Evolutionary conservation across 2,329 filamentous ascomycete genomes (phyloP), one percentile per base, ranked within the genome.

Genomic region (Penicillium sp.): DNA sequence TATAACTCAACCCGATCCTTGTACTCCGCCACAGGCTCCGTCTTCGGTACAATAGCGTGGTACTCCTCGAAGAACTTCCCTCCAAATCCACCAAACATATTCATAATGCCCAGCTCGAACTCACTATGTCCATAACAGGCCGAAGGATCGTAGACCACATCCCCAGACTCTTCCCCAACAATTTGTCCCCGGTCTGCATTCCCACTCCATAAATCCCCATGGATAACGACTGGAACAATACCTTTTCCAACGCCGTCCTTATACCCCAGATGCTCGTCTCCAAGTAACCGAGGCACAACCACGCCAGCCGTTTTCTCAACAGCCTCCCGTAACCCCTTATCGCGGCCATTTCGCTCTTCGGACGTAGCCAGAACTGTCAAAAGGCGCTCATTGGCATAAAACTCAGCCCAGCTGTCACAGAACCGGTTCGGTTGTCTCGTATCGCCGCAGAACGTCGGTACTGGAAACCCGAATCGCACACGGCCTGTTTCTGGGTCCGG

Each of bases 131-230:
- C 90, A 67, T 95, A 97, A 59, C 88, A 89, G 40, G 85, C 83
- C 2, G 88, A 88, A 0, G 92, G 86, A 68, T 97, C 93, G 67
- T 86, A 97, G 1, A 96, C 84, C 1, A 96, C 84, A 60, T 92
- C 87, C 61, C 92, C 89, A 0, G 79, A 74, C 1, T 77, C 80
- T 0, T 80, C 73, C 27, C 76, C 73, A 3, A 77, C 77, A 48
- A 96, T 87, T 40, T 77, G 78, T 0, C 88, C 92, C 3, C 77
- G 73, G 10, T 85, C 84, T 46, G 88, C 85, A 71, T 97, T 97
- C 0, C 93, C 93, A 60, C 86, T 89, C 93, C 93, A 97, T n/a
- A 97, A 73, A 75, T 97, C 92, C 1, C 93, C 93, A 67, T 97
- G 93, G 0, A 96, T 79, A 5, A 96, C 83, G 0, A 94, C 92